Percentiles rank a stretch among this genome's conserved stretches.
Conservation (phyloP, 495 filamentous ascomycete species). For the Neurospora intermedia region DNA sequence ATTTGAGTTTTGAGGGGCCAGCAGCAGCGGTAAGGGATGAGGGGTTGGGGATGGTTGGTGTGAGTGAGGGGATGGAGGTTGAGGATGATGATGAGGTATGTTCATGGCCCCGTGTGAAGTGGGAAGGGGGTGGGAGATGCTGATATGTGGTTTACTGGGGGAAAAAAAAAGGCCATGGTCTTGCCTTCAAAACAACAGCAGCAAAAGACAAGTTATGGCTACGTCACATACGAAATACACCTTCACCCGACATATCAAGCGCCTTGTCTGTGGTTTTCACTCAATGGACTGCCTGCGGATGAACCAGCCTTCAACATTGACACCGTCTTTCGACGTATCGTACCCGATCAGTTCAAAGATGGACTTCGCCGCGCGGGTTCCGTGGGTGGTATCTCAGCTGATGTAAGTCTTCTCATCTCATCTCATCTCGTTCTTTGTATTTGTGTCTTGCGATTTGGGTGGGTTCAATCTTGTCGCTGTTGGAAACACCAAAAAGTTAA, state of each 20-base stretch:
- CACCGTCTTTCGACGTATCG: slow-evolving; percentile 55
- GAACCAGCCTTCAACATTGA: slow-evolving; percentile 44
- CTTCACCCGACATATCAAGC: slow-evolving; percentile 46
- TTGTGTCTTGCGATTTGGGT: slow-evolving; percentile 3
- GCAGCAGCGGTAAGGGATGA: neutral
- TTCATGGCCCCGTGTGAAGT: too few species aligned
- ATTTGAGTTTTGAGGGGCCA: slow-evolving; percentile 20
- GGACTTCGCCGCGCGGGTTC: slow-evolving; percentile 48
- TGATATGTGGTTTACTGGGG: slow-evolving; percentile 17
- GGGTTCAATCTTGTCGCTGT: neutral
- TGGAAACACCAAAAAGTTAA: slow-evolving; percentile 24
- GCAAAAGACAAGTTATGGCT: slow-evolving; percentile 5
- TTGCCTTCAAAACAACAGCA: neutral
- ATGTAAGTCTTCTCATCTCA: slow-evolving; percentile 40
- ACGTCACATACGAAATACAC: slow-evolving; percentile 53
- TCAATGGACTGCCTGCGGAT: slow-evolving; percentile 34
- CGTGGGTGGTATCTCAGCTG: slow-evolving; percentile 67
- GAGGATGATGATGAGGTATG: slow-evolving; percentile 39
- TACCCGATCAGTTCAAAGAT: slow-evolving; percentile 51
- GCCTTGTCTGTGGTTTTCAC: slow-evolving; percentile 48
- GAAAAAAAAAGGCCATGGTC: slow-evolving; percentile 8
- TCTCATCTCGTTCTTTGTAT: slow-evolving; percentile 15
- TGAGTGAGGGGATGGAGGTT: slow-evolving; percentile 27
- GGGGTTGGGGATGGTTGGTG: neutral
- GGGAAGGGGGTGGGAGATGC: slow-evolving; percentile 2